Conservation (phyloP, 331 rosid species). For the Quercus lobata region DNA sequence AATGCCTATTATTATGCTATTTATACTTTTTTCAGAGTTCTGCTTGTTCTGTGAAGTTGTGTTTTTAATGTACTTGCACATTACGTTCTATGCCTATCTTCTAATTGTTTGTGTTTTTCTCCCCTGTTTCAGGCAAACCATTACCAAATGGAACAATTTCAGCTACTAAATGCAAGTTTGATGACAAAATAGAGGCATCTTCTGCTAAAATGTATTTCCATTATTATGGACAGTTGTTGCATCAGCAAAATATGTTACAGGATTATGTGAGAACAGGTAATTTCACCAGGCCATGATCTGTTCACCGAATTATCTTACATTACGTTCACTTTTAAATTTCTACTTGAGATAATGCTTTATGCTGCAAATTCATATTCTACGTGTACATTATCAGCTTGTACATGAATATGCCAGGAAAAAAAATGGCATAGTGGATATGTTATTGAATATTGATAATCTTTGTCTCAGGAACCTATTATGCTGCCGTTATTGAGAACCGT, state of each 20-base stretch:
- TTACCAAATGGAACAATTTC: constrained; percentile 60
- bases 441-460: not conserved
- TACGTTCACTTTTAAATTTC: not conserved
- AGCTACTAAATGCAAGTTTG: constrained; percentile 73
- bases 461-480: constrained; percentile 81
- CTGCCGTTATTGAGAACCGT: constrained; percentile 92
- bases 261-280: constrained; percentile 98
- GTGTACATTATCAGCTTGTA: not conserved
- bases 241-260: constrained; percentile 98
- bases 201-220: constrained; percentile 98
- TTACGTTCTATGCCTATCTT: not conserved
- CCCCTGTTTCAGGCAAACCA: constrained; percentile 38
- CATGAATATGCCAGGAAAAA: not conserved
- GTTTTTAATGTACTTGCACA: not conserved
- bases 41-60: not conserved
- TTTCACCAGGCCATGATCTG: constrained; percentile 17
- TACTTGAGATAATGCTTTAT: not conserved
- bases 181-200: constrained; percentile 86
- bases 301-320: not conserved
- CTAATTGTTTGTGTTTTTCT: not conserved
- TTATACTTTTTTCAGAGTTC: not conserved
- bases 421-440: not conserved
- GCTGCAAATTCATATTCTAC: not conserved
- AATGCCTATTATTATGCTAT: not conserved
- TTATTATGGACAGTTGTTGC: constrained; percentile 93